Evolutionary conservation across 1,284 basidiomycete species (phyloP).

Genomic region (Melampsora americana): DNA sequence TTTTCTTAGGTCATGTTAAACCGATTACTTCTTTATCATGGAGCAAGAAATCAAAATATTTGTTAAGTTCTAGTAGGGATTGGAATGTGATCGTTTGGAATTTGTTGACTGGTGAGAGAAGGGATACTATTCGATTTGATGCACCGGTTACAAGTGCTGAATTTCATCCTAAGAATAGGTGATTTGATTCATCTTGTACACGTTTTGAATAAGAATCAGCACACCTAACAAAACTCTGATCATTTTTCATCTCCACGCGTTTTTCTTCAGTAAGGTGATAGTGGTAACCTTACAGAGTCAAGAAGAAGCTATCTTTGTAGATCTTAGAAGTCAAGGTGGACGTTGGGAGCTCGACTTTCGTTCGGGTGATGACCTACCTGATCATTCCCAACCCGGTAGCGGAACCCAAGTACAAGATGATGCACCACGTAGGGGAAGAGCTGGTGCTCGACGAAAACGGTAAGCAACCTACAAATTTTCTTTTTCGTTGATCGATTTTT

Average conservation of each 20-base stretch:
- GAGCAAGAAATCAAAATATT: slow-evolving; percentile 84
- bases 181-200: slow-evolving; percentile 47
- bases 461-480: slow-evolving; percentile 2
- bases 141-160: slow-evolving; percentile 74
- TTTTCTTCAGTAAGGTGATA: slow-evolving; percentile 15
- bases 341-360: slow-evolving; percentile 27
- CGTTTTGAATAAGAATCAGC: not conserved
- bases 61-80: slow-evolving; percentile 83
- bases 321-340: slow-evolving; percentile 35
- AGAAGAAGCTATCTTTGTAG: slow-evolving; percentile 32
- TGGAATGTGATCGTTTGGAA: slow-evolving; percentile 96
- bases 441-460: slow-evolving; percentile 25
- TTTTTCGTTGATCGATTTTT: not conserved
- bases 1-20: slow-evolving; percentile 85
- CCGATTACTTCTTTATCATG: slow-evolving; percentile 73
- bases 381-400: not conserved
- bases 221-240: not conserved
- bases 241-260: no score
- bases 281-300: slow-evolving; percentile 33
- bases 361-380: not conserved
- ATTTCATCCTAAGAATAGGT: slow-evolving; percentile 88
- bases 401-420: not conserved
- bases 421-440: not conserved
- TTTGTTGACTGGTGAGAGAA: slow-evolving; percentile 62
- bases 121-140: slow-evolving; percentile 79